Evolutionary conservation across 106 monocot genomes (phyloP).

Genomic region (Dioscorea alata): DNA sequence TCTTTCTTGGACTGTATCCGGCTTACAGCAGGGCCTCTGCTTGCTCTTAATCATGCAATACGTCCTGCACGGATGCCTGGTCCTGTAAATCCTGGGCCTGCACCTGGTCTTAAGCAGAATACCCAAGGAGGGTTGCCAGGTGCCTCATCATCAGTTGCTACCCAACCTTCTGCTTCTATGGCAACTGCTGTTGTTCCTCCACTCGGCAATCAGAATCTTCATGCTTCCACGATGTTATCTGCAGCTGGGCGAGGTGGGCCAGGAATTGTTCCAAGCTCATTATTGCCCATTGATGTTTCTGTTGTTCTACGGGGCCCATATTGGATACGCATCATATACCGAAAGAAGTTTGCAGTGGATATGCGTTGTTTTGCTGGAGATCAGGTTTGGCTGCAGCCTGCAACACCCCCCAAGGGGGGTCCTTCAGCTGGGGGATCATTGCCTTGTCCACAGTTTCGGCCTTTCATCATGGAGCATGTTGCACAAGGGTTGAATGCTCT

Average conservation of each 20-base stretch:
- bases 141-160: slow-evolving; percentile 35
- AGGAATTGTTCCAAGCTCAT: slow-evolving; percentile 93
- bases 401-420: slow-evolving; percentile 95
- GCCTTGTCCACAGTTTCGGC: slow-evolving; percentile 96
- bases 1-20: slow-evolving; percentile 96
- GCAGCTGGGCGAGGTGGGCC: slow-evolving; percentile 79
- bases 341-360: slow-evolving; percentile 96
- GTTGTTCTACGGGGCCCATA: slow-evolving; percentile 93
- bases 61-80: slow-evolving; percentile 91
- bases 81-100: slow-evolving; percentile 52
- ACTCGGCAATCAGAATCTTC: slow-evolving; percentile 50
- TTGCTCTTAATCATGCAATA: slow-evolving; percentile 90
- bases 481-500: slow-evolving; percentile 96
- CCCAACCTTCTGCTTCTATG: slow-evolving; percentile 15
- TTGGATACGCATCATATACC: slow-evolving; percentile 97
- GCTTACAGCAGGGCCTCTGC: slow-evolving; percentile 92
- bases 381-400: slow-evolving; percentile 99
- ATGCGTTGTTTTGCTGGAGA: slow-evolving; percentile 99
- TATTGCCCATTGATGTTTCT: slow-evolving; percentile 96
- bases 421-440: slow-evolving; percentile 82
- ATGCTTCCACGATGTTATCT: slow-evolving; percentile 61
- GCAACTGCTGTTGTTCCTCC: slow-evolving; percentile 22
- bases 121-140: slow-evolving; percentile 46
- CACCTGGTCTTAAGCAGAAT: slow-evolving; percentile 47
- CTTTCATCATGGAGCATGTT: slow-evolving; percentile 99